Evolutionary conservation across 1,284 basidiomycete genomes (phyloP), one percentile per base, ranked within the genome.

Genomic region (Rhodotorula sp.): DNA sequence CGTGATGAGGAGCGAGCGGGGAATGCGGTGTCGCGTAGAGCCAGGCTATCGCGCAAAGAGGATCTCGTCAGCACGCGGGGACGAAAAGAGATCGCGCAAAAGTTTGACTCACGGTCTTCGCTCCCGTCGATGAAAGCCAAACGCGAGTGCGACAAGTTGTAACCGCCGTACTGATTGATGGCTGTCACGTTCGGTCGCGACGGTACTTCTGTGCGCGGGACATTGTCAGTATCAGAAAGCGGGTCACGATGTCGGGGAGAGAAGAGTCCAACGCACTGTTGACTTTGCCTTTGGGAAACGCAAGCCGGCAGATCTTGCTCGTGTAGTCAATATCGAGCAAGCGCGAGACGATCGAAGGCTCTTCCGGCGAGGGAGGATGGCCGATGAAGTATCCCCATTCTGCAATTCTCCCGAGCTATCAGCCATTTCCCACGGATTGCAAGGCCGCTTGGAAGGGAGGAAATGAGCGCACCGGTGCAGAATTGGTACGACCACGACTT

Each of bases 331-430:
- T 85, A 5, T 89, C 91, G 58, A 96, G 77, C 23, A 89, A 82
- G 23, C 85, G 85, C 1, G 91, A 93, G 56, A 94, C 85, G 72
- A 95, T 88, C 31, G 88, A 85, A 39, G 91, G 87, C n/a, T 85
- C 79, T 1, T 85, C 81, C 34, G 83, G 84, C 69, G 87, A 84
- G 2, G 89, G 90, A 14, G 91, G 89, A 0, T 89, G 86, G 21
- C 73, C 76, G 69, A 81, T 80, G 80, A 96, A 94, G 82, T 93
- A 97, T 1, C 94, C 95, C 93, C 94, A 97, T 79, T 95, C 88
- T 57, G 52, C 29, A 4, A 51, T 1, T 2, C 18, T 31, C 34
- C 29, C 15, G 26, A 0, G 91, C 52, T 29, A 29, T 29, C 16
- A 26, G 52, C 29, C 29, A 29, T 29, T 29, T 29, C 29, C 29